Evolutionary conservation across 164 flowering plant species (phyloP), one percentile per base, ranked within the genome.

Genomic region (Amborella trichopoda): DNA sequence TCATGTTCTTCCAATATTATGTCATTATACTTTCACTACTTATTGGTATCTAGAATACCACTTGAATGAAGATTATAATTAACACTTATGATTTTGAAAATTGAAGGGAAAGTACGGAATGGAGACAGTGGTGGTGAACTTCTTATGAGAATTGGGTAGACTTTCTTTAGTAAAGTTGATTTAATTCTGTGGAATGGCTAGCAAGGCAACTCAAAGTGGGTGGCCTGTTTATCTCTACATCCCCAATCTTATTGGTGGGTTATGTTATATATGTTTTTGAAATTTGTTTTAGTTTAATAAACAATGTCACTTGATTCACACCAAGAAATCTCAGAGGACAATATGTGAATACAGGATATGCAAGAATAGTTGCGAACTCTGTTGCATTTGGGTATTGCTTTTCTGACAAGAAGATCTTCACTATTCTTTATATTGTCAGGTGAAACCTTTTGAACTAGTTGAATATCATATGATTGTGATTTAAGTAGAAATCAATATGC

Each of bases 361-460:
- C 73, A 33, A 75, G 97, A 64, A 62, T 89, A 61, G 49, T 84
- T 36, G 59, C 78, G 75, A 89, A 85, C 53, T 57, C 65, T 49
- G 26, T 67, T 58, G 95, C 88, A 23, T 90, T 85, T 54, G 83
- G 75, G 6, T 59, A 55, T 28, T 85, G 94, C 70, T 81, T 79
- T 52, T 58, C 75, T 28, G 59, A 77, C 61, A 90, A 83, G 65
- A 67, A 55, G 62, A 65, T 86, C 18, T 90, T 90, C 55, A 64
- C 80, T 2, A 25, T 69, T 40, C 87, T 90, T 20, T 90, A 90
- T 55, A 75, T 90, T 38, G 47, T 86, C 42, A 80, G 97, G 97
- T 88, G 49, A 45, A n/a, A 9, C 12, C 10, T 12, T 45, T 23
- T 10, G 4, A 23, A 33, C 9, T 9, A 9, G 14, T 30, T 30